These are phyloP conservation scores for Oehlia diaphana DNA, from an alignment of 192 early-diverging fungal genomes.

Conservation along the genomic window DNA sequence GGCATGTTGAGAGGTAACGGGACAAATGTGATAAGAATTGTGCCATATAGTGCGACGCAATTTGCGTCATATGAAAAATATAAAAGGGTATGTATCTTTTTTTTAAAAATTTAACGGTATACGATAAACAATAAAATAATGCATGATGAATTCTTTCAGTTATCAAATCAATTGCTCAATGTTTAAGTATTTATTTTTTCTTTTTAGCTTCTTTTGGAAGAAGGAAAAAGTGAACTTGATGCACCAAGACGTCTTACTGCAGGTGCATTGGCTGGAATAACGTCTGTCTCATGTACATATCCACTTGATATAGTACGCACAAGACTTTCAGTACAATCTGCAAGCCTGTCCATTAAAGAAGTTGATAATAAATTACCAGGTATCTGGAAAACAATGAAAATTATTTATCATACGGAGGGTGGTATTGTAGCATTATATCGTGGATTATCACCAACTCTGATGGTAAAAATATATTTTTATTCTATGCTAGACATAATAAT, in stretches of 20 bases:
- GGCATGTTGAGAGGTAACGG: slow-evolving; percentile 81
- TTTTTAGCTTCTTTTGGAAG: slow-evolving; percentile 59
- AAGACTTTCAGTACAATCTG: slow-evolving; percentile 74
- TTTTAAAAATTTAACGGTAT: neutral
- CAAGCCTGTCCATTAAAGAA: slow-evolving; percentile 50
- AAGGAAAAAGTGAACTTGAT: slow-evolving; percentile 68
- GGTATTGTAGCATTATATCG: slow-evolving; percentile 73
- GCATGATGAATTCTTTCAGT: neutral
- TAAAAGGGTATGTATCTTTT: slow-evolving; percentile 42
- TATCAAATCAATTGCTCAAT: neutral
- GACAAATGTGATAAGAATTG: slow-evolving; percentile 81
- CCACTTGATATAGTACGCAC: slow-evolving; percentile 80
- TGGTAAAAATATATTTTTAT: slow-evolving; percentile 35
- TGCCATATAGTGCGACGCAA: slow-evolving; percentile 81
- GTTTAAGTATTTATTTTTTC: neutral
- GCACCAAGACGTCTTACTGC: slow-evolving; percentile 68
- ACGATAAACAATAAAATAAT: neutral
- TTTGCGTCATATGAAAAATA: slow-evolving; percentile 83
- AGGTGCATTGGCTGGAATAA: slow-evolving; percentile 74
- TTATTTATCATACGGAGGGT: slow-evolving; percentile 70
- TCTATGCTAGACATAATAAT: neutral
- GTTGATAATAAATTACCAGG: slow-evolving; percentile 61
- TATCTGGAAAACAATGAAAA: slow-evolving; percentile 63
- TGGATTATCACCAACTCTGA: slow-evolving; percentile 70
- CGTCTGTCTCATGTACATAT: slow-evolving; percentile 77